These are phyloP conservation scores for Corylus avellana DNA, from an alignment of 306 rosid genomes.

Conservation along the genomic window DNA sequence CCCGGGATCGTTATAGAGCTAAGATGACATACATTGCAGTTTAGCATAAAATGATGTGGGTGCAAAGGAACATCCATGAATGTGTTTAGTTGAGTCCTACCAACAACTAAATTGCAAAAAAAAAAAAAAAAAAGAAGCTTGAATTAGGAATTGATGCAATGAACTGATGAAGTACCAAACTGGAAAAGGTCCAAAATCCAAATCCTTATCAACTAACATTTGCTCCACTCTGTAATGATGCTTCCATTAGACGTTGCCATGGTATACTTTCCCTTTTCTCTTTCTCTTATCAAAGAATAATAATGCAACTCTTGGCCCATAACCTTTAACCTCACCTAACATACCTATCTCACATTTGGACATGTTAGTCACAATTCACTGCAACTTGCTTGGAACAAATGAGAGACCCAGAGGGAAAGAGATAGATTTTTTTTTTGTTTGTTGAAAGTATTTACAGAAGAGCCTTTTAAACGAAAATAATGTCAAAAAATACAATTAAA, in stretches of 20 bases:
- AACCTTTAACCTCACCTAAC: neutral
- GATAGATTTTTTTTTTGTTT: neutral
- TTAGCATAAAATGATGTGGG: neutral
- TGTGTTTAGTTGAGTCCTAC: neutral
- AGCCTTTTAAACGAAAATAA: no score
- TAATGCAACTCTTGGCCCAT: neutral
- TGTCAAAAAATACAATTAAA: no score
- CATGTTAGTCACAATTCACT: neutral
- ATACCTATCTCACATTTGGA: neutral
- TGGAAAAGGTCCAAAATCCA: neutral
- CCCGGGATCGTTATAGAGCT: neutral
- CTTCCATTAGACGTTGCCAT: neutral
- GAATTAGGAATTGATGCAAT: neutral
- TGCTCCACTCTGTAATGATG: neutral
- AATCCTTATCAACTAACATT: neutral
- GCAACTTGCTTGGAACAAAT: no score
- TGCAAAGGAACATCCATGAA: neutral
- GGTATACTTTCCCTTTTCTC: neutral
- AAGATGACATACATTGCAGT: neutral
- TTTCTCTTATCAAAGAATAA: neutral
- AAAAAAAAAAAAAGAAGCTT: neutral
- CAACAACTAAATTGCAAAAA: neutral
- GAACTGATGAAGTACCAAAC: neutral
- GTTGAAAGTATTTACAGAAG: no score
- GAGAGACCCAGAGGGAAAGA: neutral